Percentiles rank a stretch among this genome's conserved stretches.
Conservation (phyloP, 768 basidiomycete species). For the Ramaria sp. region DNA sequence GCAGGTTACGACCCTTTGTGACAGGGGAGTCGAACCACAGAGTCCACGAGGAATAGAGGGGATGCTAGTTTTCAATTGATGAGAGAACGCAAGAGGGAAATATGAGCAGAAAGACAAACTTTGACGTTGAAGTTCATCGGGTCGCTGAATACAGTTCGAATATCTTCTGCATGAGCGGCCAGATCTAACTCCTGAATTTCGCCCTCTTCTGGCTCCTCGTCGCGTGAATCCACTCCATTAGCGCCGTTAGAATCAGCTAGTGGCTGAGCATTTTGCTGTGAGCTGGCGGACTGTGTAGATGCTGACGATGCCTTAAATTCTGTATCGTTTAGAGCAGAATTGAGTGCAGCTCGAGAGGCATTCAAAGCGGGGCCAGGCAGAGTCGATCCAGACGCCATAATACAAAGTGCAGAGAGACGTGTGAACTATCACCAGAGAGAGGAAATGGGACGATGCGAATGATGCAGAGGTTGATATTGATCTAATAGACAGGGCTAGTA, state of each 20-base stretch:
- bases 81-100: not conserved
- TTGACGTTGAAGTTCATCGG: conserved; percentile 94
- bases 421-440: not conserved
- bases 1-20: conserved; percentile 82
- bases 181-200: conserved; percentile 84
- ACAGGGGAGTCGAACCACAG: conserved; percentile 96
- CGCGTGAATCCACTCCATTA: conserved; percentile 13
- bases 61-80: conserved; percentile 46
- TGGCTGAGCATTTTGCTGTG: not conserved
- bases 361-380: conserved; percentile 60
- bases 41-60: conserved; percentile 90
- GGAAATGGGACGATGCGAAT: not conserved
- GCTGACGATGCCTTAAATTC: not conserved
- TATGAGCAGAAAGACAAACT: conserved; percentile 31
- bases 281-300: not conserved
- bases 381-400: conserved; percentile 29
- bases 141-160: conserved; percentile 90
- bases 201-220: conserved; percentile 48
- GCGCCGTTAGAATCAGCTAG: conserved; percentile 36
- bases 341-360: conserved; percentile 70
- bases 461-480: not conserved
- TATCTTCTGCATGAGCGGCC: conserved; percentile 70
- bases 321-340: conserved; percentile 40
- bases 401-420: not conserved
- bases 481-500: not conserved